phyloP scores from a whole-genome alignment of 2,329 filamentous ascomycete species.

The Lasiodiplodia sp. region DNA sequence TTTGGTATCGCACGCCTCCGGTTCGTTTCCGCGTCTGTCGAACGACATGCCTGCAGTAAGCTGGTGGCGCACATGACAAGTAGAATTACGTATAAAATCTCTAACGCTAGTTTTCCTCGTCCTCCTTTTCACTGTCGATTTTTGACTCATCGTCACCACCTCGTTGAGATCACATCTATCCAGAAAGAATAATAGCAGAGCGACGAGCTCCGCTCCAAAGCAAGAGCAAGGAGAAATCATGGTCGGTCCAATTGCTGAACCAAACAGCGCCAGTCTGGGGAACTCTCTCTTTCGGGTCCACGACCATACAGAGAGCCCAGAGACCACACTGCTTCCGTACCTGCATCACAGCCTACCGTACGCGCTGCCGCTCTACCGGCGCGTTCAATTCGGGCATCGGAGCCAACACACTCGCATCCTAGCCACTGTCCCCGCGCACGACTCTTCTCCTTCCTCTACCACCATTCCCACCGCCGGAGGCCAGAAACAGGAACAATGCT shows the following conservation, averaged over 20 bases:
- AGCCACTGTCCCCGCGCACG: constrained; percentile 42
- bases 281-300: neutral
- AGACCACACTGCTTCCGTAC: constrained; percentile 61
- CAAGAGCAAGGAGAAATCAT: neutral
- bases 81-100: constrained; percentile 1
- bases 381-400: constrained; percentile 65
- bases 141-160: neutral
- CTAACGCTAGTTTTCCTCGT: neutral
- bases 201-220: neutral
- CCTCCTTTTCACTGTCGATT: neutral
- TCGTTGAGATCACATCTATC: neutral
- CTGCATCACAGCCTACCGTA: constrained; percentile 63
- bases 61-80: constrained; percentile 14
- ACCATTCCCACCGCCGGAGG: constrained; percentile 17
- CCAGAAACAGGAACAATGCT: constrained; percentile 41
- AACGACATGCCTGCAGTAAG: constrained; percentile 10
- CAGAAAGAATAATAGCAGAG: neutral
- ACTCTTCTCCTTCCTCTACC: constrained; percentile 37
- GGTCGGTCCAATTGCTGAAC: neutral
- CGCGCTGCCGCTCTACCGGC: constrained; percentile 67
- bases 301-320: constrained; percentile 32
- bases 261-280: neutral
- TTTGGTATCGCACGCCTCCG: neutral
- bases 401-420: constrained; percentile 46
- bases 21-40: neutral